Base-by-base conservation (phyloP, 2,329 filamentous ascomycete species). In the Drechslerella stenobrocha region DNA sequence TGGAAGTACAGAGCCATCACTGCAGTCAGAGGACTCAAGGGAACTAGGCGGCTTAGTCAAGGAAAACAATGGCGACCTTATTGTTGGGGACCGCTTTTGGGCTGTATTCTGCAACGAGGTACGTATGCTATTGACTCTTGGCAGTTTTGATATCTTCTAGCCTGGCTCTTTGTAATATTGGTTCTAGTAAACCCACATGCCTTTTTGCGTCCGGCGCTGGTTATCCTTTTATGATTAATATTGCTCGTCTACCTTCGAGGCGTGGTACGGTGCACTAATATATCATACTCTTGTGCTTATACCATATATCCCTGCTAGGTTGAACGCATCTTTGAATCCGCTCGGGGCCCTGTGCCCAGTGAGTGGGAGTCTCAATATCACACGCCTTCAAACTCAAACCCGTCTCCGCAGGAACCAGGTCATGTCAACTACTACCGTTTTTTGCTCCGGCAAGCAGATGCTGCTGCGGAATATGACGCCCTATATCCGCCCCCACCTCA, bases 31-130 rank as follows among this genome's bases (percentile, higher is more conserved):
- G 11, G 28, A 30, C 5, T 5, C 28, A 5, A 30, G 28, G 5
- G 28, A 30, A 30, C 28, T 5, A 11, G 28, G 11, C 28, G 11
- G 28, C 5, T 45, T 60, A 32, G 44, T 67, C 18, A 9, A 45
- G 23, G 35, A 60, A 9, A 60, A 34, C n/a, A 56, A 60, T 15
- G 63, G 63, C 8, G 37, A 56, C 8, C 34, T 67, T 15, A 24
- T 67, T n/a, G 55, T 60, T 13, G 63, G 63, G 3, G 63, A 67
- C 30, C 55, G 63, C 2, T 67, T 67, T 32, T 67, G 63, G 63
- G 46, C 63, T 8, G 47, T 67, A 1, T 67, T 67, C 44, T 67
- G 63, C 34, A 42, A 46, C 11, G 63, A 67, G 28, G 63, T 67
- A 52, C n/a, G n/a, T n/a, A n/a, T n/a, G n/a, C n/a, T n/a, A n/a